phyloP scores from a whole-genome alignment of 1,284 basidiomycete genomes.

The Sanghuangporus baumii region DNA sequence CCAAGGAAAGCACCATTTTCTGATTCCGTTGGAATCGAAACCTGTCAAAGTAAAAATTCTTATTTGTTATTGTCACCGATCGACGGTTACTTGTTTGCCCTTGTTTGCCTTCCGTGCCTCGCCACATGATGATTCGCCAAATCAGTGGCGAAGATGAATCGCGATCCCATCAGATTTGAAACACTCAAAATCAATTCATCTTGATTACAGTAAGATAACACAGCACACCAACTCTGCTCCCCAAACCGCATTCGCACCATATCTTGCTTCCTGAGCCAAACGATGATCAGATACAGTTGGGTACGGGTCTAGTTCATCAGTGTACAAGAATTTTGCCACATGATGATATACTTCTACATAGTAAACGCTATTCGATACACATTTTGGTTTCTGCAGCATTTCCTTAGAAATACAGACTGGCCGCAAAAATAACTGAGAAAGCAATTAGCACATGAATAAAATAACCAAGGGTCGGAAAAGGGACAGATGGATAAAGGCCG shows the following conservation, averaged over 20 bases:
- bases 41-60: neutral
- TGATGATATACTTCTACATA: neutral
- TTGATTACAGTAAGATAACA: neutral
- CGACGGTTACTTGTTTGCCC: neutral
- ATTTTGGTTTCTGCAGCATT: neutral
- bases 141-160: neutral
- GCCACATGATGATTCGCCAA: neutral
- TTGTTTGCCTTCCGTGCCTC: neutral
- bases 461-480: neutral
- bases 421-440: conserved; percentile 71
- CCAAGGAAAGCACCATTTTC: neutral
- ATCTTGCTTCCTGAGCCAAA: neutral
- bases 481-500: conserved; percentile 1
- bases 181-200: neutral
- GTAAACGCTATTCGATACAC: neutral
- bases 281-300: neutral
- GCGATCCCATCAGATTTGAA: neutral
- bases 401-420: conserved; percentile 77
- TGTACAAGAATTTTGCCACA: neutral
- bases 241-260: neutral
- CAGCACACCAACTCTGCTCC: neutral
- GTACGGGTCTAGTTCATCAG: neutral
- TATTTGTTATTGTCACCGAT: neutral
- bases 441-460: neutral
- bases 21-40: neutral